phyloP scores from a whole-genome alignment of 1,284 basidiomycete genomes.

The Trichosporon asahii region DNA sequence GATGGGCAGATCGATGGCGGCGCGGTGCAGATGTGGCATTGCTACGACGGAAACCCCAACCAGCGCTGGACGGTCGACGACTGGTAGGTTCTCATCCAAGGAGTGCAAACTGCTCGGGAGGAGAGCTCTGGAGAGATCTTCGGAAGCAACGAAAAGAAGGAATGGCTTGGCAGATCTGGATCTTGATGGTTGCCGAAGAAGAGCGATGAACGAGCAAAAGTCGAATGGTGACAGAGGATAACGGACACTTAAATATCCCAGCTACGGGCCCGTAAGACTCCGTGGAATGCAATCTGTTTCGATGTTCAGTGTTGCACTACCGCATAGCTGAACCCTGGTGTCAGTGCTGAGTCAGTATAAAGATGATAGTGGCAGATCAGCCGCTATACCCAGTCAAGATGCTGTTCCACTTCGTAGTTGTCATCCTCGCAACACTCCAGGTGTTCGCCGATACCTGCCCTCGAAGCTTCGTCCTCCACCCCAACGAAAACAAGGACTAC shows the following conservation, averaged over 20 bases:
- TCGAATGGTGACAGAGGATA: neutral
- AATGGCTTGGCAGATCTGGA: neutral
- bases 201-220: neutral
- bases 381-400: neutral
- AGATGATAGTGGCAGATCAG: neutral
- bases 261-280: neutral
- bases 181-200: neutral
- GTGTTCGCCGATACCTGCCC: neutral
- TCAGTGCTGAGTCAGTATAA: neutral
- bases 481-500: neutral
- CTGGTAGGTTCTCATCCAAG: too few species aligned
- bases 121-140: too few species aligned
- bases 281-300: neutral
- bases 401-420: neutral
- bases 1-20: constrained; percentile 6
- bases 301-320: neutral
- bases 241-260: neutral
- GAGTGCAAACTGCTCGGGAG: too few species aligned
- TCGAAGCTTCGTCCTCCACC: neutral
- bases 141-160: neutral
- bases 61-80: constrained; percentile 5
- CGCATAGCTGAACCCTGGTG: neutral
- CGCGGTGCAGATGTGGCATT: constrained; percentile 11
- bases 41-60: constrained; percentile 4
- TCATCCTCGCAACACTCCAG: neutral